Evolutionary conservation across 1,139 yeast species (phyloP).

Genomic region (Debaryomycetaceae sp.): DNA sequence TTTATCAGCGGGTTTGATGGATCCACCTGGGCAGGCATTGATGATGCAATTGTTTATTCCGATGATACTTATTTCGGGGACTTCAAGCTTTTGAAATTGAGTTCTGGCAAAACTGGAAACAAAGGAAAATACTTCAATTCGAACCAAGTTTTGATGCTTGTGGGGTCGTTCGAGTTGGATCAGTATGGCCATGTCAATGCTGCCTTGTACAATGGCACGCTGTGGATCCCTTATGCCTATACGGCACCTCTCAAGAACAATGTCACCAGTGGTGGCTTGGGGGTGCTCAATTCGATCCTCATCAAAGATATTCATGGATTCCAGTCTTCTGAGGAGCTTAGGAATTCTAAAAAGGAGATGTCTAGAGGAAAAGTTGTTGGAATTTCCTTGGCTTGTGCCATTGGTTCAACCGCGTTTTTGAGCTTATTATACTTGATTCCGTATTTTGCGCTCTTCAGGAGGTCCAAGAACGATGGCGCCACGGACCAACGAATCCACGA

Average conservation of each 20-base stretch:
- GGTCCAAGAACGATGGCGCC: slow-evolving; percentile 29
- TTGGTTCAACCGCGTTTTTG: slow-evolving; percentile 70
- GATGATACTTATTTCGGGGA: slow-evolving; percentile 32
- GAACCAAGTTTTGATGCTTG: slow-evolving; percentile 48
- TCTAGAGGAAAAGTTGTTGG: slow-evolving; percentile 77
- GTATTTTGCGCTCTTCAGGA: slow-evolving; percentile 44
- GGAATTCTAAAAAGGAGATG: slow-evolving; percentile 17
- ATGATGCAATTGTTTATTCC: slow-evolving; percentile 29
- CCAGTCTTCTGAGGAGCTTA: slow-evolving; percentile 35
- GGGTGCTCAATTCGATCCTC: slow-evolving; percentile 30
- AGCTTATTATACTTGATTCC: slow-evolving; percentile 61
- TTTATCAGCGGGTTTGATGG: slow-evolving; percentile 51
- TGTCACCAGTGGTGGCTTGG: slow-evolving; percentile 19
- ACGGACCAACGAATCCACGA: slow-evolving; percentile 54
- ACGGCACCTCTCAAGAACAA: too few species aligned
- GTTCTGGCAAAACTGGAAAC: slow-evolving; percentile 20
- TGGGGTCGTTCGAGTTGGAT: slow-evolving; percentile 55
- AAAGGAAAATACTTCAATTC: slow-evolving; percentile 36
- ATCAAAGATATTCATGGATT: slow-evolving; percentile 34
- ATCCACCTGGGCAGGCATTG: slow-evolving; percentile 39
- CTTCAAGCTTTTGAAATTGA: slow-evolving; percentile 35
- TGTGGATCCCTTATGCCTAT: slow-evolving; percentile 69
- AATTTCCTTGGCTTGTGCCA: slow-evolving; percentile 80
- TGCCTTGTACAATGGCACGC: slow-evolving; percentile 64
- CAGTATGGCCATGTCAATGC: slow-evolving; percentile 59